Conservation (phyloP, 2,329 filamentous ascomycete genomes). For the Fusarium sp. region DNA sequence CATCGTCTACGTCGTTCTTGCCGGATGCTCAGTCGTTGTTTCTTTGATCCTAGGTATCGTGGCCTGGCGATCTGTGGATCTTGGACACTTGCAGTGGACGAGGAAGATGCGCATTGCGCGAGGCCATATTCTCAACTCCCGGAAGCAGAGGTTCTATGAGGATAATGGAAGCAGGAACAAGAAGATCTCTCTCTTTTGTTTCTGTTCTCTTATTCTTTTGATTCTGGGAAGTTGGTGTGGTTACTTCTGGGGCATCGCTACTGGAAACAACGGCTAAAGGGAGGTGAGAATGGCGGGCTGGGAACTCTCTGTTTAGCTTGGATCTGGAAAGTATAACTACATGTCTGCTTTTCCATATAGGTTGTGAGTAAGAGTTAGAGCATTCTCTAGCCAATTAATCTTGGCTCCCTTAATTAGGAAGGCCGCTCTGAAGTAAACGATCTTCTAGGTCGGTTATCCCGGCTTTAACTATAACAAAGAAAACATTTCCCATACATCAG, state of each 20-base stretch:
- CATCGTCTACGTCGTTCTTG: conserved; percentile 1
- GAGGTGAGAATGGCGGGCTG: not conserved
- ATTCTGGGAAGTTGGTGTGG: conserved; percentile 7
- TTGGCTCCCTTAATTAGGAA: no score
- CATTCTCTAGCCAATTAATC: no score
- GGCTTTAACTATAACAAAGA: no score
- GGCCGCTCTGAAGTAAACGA: no score
- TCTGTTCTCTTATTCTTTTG: not conserved
- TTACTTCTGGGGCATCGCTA: conserved; percentile 3
- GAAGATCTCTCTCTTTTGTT: not conserved
- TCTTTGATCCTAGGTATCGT: not conserved
- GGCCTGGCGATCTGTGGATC: not conserved
- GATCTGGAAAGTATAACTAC: not conserved
- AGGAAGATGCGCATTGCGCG: not conserved
- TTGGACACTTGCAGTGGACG: conserved; percentile 2
- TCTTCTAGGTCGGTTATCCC: no score
- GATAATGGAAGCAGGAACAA: not conserved
- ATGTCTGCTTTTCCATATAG: not conserved
- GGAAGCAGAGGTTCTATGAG: not conserved
- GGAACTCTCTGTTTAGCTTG: not conserved
- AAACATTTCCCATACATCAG: no score
- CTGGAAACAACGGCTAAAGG: conserved; percentile 2
- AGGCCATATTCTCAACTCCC: not conserved
- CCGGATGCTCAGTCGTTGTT: not conserved
- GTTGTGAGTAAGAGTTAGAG: no score